Evolutionary conservation across 148 eudicot genomes (phyloP).

Genomic region (Diospyros kaki): DNA sequence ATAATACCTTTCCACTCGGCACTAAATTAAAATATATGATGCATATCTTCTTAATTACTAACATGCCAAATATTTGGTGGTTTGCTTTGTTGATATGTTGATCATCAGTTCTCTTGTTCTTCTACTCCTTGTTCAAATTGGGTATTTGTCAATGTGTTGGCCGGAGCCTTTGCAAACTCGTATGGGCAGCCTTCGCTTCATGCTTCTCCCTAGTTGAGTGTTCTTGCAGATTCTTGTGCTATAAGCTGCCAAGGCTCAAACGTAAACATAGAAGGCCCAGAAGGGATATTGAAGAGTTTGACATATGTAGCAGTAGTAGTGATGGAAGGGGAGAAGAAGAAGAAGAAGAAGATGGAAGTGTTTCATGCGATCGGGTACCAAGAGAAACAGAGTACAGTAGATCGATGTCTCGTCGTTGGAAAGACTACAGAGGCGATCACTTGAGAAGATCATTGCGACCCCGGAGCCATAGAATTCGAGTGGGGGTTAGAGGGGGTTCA

Average conservation of each 20-base stretch:
- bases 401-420: slow-evolving; percentile 9
- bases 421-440: slow-evolving; percentile 23
- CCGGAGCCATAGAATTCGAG: slow-evolving; percentile 19
- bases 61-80: background rate
- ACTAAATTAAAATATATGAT: too few species aligned
- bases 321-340: background rate
- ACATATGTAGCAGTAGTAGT: slow-evolving; percentile 8
- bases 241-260: slow-evolving; percentile 21
- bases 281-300: slow-evolving; percentile 17
- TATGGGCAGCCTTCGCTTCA: slow-evolving; percentile 31
- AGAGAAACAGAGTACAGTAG: slow-evolving; percentile 10
- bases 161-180: slow-evolving; percentile 20
- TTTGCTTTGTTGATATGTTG: background rate
- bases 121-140: slow-evolving; percentile 37
- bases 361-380: background rate
- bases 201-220: slow-evolving; percentile 26
- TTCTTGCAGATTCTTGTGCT: slow-evolving; percentile 28
- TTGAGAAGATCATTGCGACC: slow-evolving; percentile 35
- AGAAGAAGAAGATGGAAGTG: slow-evolving; percentile 9
- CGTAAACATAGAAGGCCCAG: background rate
- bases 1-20: too few species aligned
- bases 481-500: slow-evolving; percentile 20
- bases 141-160: slow-evolving; percentile 46
- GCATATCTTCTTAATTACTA: too few species aligned
- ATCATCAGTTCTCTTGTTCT: slow-evolving; percentile 40